Conservation (phyloP, 345 rosid genomes). For the Erodium maritimum region DNA sequence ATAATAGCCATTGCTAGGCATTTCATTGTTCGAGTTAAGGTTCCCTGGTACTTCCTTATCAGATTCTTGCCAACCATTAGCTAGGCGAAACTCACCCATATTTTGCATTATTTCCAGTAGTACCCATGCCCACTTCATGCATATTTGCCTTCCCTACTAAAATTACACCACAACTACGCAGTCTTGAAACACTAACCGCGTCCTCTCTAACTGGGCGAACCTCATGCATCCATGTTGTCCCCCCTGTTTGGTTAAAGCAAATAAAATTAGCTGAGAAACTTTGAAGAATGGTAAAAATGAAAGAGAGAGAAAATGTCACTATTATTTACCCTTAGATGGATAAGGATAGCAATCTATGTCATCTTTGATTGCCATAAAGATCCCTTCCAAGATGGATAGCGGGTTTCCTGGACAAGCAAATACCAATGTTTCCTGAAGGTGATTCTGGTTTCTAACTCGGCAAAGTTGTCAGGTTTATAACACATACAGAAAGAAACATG, state of each 20-base stretch:
- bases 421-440: conserved; percentile 3
- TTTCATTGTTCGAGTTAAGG: no score
- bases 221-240: conserved; percentile 77
- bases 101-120: conserved; percentile 84
- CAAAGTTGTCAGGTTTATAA: background rate
- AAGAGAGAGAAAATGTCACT: background rate
- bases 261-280: conserved; percentile 1
- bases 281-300: background rate
- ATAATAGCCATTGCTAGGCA: no score
- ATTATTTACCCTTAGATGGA: conserved; percentile 46
- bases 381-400: conserved; percentile 69
- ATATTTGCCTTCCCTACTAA: conserved; percentile 82
- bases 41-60: no score
- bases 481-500: background rate
- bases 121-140: conserved; percentile 95
- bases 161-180: conserved; percentile 71
- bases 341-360: conserved; percentile 78
- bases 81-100: conserved; percentile 49
- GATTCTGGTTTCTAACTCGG: conserved; percentile 4
- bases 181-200: conserved; percentile 58
- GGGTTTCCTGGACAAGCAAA: conserved; percentile 48
- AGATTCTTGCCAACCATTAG: no score
- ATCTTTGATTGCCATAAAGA: conserved; percentile 80
- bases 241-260: conserved; percentile 30
- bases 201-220: conserved; percentile 53